phyloP scores from a whole-genome alignment of 2,329 filamentous ascomycete species.

The Trichoderma afroharzianum region DNA sequence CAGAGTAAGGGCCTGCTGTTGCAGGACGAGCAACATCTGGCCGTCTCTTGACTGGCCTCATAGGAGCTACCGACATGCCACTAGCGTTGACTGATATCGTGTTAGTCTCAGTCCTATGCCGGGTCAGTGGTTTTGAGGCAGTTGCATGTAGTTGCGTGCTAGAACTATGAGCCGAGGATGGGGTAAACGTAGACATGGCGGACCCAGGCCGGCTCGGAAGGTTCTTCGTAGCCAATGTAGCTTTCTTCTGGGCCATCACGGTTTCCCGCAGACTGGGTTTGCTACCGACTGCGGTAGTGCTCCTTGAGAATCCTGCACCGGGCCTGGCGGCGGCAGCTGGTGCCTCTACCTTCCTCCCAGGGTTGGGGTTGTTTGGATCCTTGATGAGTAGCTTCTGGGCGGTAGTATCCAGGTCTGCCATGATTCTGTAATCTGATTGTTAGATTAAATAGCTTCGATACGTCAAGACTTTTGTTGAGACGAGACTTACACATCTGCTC shows the following conservation, averaged over 20 bases:
- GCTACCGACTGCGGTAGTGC: constrained; percentile 53
- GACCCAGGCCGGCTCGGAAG: constrained; percentile 58
- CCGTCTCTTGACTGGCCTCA: constrained; percentile 56
- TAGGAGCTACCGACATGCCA: constrained; percentile 61
- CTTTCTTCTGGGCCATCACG: constrained; percentile 78
- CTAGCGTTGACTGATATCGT: constrained; percentile 47
- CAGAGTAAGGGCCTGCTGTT: constrained; percentile 63
- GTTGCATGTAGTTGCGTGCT: constrained; percentile 29
- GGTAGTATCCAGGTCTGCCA: constrained; percentile 72
- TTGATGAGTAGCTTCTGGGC: constrained; percentile 78
- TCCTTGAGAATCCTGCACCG: constrained; percentile 56
- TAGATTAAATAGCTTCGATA: not conserved
- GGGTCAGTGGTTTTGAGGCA: constrained; percentile 33
- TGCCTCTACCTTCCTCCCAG: constrained; percentile 49
- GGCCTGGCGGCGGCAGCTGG: constrained; percentile 46
- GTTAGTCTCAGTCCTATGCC: constrained; percentile 40
- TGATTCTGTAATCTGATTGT: constrained; percentile 54
- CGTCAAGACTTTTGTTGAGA: not conserved
- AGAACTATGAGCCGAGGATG: constrained; percentile 37
- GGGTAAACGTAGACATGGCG: constrained; percentile 59
- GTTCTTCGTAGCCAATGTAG: constrained; percentile 45
- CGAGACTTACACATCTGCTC: constrained; percentile 64
- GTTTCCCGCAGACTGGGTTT: constrained; percentile 74
- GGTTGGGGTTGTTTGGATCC: constrained; percentile 77
- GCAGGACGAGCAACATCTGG: constrained; percentile 59